A percentile compares a stretch with the other conserved stretches of the same genome.
These are phyloP conservation scores for Aspergillus sp. DNA, from an alignment of 2,329 filamentous ascomycete species.

Conservation along the genomic window DNA sequence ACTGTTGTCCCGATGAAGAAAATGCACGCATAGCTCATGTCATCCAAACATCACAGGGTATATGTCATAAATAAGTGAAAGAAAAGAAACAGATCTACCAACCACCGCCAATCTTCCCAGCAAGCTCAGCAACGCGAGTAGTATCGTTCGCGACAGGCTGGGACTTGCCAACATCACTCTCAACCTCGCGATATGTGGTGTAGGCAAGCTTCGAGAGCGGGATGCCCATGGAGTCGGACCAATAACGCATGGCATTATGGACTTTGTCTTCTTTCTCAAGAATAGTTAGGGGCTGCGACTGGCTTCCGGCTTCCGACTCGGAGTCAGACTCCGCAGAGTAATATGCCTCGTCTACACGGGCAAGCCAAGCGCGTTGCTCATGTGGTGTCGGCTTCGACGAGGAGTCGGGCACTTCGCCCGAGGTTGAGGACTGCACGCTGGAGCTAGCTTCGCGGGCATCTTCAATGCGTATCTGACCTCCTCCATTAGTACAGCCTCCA, in stretches of 20 bases:
- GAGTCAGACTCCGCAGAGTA: conserved; percentile 70
- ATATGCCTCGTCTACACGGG: conserved; percentile 83
- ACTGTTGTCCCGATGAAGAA: neutral
- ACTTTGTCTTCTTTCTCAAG: conserved; percentile 44
- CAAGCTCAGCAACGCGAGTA: conserved; percentile 82
- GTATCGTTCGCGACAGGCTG: conserved; percentile 61
- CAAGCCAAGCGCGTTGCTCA: conserved; percentile 84
- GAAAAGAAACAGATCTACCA: conserved; percentile 63
- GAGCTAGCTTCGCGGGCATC: conserved; percentile 57
- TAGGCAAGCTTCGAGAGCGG: conserved; percentile 71
- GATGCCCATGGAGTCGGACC: conserved; percentile 72
- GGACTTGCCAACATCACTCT: conserved; percentile 90
- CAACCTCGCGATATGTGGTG: conserved; percentile 87
- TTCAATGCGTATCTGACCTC: conserved; percentile 89
- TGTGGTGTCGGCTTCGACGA: conserved; percentile 65
- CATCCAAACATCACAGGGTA: conserved; percentile 18
- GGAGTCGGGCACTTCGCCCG: conserved; percentile 27
- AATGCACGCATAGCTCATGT: neutral
- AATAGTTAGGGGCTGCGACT: conserved; percentile 28
- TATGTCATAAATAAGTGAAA: conserved; percentile 21
- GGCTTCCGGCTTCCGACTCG: conserved; percentile 37
- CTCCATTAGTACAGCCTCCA: conserved; percentile 97
- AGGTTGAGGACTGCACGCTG: conserved; percentile 14
- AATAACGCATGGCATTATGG: conserved; percentile 70
- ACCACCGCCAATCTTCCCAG: conserved; percentile 86